phyloP scores from a whole-genome alignment of 139 green algal genomes.

The Tetraselmis chui region DNA sequence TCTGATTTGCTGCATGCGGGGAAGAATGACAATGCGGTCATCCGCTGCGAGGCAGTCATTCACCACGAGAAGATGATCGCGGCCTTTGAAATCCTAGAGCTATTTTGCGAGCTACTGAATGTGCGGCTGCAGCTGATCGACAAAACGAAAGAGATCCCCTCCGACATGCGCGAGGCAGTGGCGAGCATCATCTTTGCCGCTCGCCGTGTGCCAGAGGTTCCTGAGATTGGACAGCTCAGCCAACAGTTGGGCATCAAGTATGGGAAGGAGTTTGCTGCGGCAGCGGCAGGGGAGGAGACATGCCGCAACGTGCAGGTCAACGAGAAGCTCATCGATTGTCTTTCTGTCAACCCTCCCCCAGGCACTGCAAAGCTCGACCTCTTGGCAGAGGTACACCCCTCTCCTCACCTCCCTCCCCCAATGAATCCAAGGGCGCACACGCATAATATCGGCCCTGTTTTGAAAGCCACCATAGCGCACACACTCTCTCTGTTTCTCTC shows the following conservation, averaged over 20 bases:
- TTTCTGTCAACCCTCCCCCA: background rate
- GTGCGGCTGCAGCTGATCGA: constrained; percentile 69
- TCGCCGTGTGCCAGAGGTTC: constrained; percentile 42
- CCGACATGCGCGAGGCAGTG: constrained; percentile 61
- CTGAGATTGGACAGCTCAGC: constrained; percentile 49
- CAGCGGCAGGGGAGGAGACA: constrained; percentile 27
- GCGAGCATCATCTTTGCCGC: constrained; percentile 25
- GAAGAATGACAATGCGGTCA: constrained; percentile 72
- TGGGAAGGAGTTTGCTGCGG: constrained; percentile 38
- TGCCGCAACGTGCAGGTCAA: constrained; percentile 40
- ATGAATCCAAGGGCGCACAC: no score
- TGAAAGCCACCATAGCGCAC: no score
- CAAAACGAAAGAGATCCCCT: constrained; percentile 59
- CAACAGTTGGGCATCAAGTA: constrained; percentile 61
- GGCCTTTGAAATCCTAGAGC: constrained; percentile 82
- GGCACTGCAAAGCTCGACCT: background rate
- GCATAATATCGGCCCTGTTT: no score
- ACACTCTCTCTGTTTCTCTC: no score
- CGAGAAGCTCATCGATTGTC: constrained; percentile 23
- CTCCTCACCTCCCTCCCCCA: no score
- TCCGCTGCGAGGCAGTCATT: constrained; percentile 83
- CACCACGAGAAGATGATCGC: constrained; percentile 54
- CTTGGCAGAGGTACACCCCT: background rate
- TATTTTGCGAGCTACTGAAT: constrained; percentile 83
- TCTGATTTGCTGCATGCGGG: constrained; percentile 57